Conservation (phyloP, 768 basidiomycete genomes). For the Trametes cubensis region DNA sequence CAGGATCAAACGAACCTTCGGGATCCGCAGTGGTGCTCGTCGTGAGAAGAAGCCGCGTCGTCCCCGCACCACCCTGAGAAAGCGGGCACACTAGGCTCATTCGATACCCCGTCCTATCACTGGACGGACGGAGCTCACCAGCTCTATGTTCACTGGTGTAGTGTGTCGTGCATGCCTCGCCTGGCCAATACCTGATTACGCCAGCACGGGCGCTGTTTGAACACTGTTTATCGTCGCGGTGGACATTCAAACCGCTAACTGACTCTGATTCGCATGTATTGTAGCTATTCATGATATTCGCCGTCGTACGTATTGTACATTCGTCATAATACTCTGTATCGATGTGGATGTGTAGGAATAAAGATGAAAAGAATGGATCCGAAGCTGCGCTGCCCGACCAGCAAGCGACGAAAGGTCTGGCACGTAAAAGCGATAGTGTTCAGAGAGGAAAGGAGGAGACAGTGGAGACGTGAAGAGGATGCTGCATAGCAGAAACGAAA, state of each 20-base stretch:
- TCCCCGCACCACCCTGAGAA: background rate
- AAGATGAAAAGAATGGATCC: background rate
- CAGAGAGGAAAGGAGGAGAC: background rate
- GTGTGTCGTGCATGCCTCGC: no score
- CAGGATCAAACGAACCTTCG: slow-evolving; percentile 53
- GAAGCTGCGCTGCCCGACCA: slow-evolving; percentile 2
- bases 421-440: background rate
- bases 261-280: background rate
- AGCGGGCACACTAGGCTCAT: background rate
- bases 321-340: background rate
- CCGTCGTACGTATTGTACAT: background rate
- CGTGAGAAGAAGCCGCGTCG: slow-evolving; percentile 12
- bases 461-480: background rate
- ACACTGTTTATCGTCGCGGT: no score
- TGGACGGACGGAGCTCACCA: background rate
- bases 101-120: no score
- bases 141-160: no score
- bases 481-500: background rate
- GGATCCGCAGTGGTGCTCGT: slow-evolving; percentile 50
- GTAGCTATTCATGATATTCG: background rate
- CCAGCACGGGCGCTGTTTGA: no score
- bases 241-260: background rate
- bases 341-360: background rate
- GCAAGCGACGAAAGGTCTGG: slow-evolving; percentile 2
- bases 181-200: no score